Percentiles rank a stretch among this genome's conserved stretches.
Evolutionary conservation across 805 yeast genomes (phyloP).

Genomic region (Nakazawaea ishiwadae): DNA sequence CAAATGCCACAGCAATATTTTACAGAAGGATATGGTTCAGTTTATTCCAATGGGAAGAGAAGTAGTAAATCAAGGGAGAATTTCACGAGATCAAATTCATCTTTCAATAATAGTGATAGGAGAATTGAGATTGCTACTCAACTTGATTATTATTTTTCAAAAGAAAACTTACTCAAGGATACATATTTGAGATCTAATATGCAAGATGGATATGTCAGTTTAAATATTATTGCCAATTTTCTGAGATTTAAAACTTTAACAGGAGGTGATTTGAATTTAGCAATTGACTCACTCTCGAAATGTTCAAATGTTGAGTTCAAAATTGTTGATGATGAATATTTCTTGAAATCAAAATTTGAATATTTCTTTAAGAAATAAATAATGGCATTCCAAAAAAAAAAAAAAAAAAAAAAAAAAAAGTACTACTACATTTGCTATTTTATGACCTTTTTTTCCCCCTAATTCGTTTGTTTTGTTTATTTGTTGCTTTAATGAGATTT

Average conservation of each 20-base stretch:
- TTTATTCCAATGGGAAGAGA: neutral
- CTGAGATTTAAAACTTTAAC: conserved; percentile 61
- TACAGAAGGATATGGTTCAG: neutral
- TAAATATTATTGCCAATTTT: conserved; percentile 56
- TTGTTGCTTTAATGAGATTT: too few species aligned
- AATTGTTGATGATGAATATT: conserved; percentile 7
- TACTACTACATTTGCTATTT: too few species aligned
- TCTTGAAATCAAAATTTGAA: conserved; percentile 10
- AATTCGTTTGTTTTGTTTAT: too few species aligned
- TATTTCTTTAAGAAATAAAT: conserved; percentile 3
- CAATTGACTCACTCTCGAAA: conserved; percentile 19
- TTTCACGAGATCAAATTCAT: conserved; percentile 1
- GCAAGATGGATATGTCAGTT: conserved; percentile 69
- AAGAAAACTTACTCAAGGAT: conserved; percentile 83
- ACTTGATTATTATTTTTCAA: conserved; percentile 81
- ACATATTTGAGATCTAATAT: conserved; percentile 71
- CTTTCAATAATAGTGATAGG: neutral
- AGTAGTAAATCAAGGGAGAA: neutral
- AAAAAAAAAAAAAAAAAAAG: too few species aligned
- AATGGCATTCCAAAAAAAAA: neutral
- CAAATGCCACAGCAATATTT: neutral
- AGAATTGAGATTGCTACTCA: conserved; percentile 38
- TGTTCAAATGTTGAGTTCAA: conserved; percentile 8
- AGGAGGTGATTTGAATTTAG: conserved; percentile 41
- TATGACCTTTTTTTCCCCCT: too few species aligned